Conservation (phyloP, 2,329 filamentous ascomycete genomes). For the Aureobasidium sp. region DNA sequence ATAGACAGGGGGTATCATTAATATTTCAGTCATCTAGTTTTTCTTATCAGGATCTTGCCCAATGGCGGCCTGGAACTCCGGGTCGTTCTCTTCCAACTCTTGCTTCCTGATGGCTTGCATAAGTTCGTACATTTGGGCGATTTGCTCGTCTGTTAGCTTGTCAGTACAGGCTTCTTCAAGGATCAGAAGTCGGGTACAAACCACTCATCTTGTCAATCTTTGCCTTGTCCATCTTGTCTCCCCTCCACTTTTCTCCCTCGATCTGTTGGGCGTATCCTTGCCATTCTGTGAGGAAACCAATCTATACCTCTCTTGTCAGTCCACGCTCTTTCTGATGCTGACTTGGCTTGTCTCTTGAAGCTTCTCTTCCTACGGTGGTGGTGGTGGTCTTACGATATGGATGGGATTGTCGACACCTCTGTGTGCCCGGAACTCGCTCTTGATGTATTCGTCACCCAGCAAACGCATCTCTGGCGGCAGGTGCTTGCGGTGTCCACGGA, state of each 20-base stretch:
- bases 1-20: constrained; percentile 2
- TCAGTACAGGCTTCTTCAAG: not conserved
- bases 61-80: constrained; percentile 22
- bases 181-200: constrained; percentile 36
- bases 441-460: constrained; percentile 87
- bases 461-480: constrained; percentile 65
- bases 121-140: constrained; percentile 87
- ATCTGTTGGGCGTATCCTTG: constrained; percentile 89
- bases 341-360: not conserved
- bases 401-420: constrained; percentile 77
- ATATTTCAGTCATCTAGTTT: not conserved
- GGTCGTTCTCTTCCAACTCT: constrained; percentile 40
- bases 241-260: constrained; percentile 78
- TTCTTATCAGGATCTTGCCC: not conserved
- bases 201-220: constrained; percentile 94
- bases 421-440: constrained; percentile 83
- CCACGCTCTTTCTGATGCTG: not conserved
- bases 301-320: constrained; percentile 41
- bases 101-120: constrained; percentile 68
- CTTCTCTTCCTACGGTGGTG: not conserved
- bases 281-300: constrained; percentile 95
- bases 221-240: constrained; percentile 68
- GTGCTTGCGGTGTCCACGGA: constrained; percentile 76
- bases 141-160: constrained; percentile 63
- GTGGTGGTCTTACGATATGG: constrained; percentile 76